Evolutionary conservation across 495 filamentous ascomycete genomes (phyloP).

Genomic region (Hypoxylon crocopeplum): DNA sequence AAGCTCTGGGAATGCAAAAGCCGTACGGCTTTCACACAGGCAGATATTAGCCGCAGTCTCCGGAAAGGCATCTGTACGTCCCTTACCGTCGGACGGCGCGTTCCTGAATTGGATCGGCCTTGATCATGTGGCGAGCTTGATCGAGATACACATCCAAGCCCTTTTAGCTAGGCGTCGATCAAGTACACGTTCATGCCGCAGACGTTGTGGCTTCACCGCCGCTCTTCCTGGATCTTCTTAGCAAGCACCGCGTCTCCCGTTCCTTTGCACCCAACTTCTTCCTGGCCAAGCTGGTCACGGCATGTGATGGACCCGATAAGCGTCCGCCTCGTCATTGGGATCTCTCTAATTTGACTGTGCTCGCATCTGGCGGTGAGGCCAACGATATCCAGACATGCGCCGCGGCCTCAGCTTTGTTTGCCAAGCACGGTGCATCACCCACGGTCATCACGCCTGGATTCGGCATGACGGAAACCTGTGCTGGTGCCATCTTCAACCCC

Average conservation of each 20-base stretch:
- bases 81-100: constrained; percentile 8
- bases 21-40: constrained; percentile 47
- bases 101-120: constrained; percentile 62
- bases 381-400: constrained; percentile 34
- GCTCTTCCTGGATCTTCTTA: constrained; percentile 50
- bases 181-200: constrained; percentile 54
- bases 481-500: constrained; percentile 51
- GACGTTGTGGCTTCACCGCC: constrained; percentile 52
- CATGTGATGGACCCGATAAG: not conserved
- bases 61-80: constrained; percentile 41
- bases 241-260: constrained; percentile 49
- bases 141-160: constrained; percentile 59
- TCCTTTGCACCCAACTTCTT: constrained; percentile 67
- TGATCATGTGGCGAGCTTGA: constrained; percentile 62
- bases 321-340: not conserved
- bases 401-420: constrained; percentile 34
- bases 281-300: constrained; percentile 42
- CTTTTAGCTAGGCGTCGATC: constrained; percentile 47
- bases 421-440: constrained; percentile 40
- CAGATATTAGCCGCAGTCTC: constrained; percentile 51
- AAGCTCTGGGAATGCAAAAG: constrained; percentile 55
- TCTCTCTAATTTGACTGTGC: constrained; percentile 9
- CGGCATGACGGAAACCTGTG: constrained; percentile 66
- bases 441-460: constrained; percentile 56
- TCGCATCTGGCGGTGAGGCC: constrained; percentile 38